phyloP scores from a whole-genome alignment of 2,329 filamentous ascomycete genomes.

The Fusarium sp. region DNA sequence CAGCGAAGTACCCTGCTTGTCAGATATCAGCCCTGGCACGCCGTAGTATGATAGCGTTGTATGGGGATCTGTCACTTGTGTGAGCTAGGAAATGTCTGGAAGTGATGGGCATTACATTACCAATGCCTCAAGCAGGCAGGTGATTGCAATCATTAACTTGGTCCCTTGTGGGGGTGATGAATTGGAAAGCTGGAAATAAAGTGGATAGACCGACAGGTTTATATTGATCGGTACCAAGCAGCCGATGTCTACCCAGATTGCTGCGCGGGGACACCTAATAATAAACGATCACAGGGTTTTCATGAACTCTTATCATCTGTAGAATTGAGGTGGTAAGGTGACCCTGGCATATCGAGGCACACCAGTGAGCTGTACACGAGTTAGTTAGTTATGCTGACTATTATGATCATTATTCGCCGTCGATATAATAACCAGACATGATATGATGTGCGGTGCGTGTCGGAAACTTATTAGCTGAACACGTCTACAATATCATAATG shows the following conservation, averaged over 20 bases:
- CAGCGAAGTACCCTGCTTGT: conserved; percentile 23
- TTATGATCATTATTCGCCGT: not conserved
- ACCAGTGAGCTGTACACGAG: not conserved
- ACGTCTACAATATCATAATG: conserved; percentile 14
- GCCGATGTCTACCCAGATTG: not conserved
- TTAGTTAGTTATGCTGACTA: not conserved
- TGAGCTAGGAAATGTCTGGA: conserved; percentile 27
- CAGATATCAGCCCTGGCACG: conserved; percentile 20
- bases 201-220: not conserved
- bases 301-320: conserved; percentile 5
- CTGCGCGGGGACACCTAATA: not conserved
- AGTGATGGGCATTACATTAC: conserved; percentile 15
- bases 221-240: conserved; percentile 1
- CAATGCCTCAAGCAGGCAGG: conserved; percentile 2
- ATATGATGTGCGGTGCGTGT: conserved; percentile 13
- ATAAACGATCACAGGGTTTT: not conserved
- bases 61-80: conserved; percentile 38
- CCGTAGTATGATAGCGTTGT: conserved; percentile 29
- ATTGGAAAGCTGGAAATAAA: conserved; percentile 15
- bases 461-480: not conserved
- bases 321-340: not conserved
- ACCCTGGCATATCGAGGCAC: not conserved
- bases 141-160: not conserved
- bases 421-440: conserved; percentile 3
- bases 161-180: conserved; percentile 11